Conservation (phyloP, 2,329 filamentous ascomycete genomes). For the Diaporthe velutina region DNA sequence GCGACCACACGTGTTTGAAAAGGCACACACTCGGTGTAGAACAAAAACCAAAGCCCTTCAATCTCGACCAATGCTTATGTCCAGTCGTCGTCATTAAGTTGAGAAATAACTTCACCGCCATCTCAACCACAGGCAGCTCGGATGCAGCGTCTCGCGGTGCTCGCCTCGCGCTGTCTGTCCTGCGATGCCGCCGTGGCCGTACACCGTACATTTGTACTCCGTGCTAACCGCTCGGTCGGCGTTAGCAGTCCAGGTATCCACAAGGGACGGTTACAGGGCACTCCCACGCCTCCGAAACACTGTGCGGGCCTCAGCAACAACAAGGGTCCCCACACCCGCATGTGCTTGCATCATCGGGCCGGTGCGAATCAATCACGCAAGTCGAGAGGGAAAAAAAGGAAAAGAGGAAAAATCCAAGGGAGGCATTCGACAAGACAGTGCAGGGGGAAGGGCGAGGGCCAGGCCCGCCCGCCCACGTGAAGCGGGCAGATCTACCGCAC, state of each 20-base stretch:
- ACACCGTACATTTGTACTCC: neutral
- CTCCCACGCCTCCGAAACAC: slow-evolving; percentile 5
- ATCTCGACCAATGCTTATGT: neutral
- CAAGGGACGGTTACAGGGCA: slow-evolving; percentile 32
- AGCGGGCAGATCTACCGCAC: slow-evolving; percentile 30
- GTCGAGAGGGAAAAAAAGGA: neutral
- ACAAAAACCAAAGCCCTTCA: neutral
- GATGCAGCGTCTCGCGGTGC: neutral
- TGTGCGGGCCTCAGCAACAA: slow-evolving; percentile 12
- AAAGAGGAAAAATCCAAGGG: neutral
- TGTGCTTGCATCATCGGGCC: slow-evolving; percentile 25
- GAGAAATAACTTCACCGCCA: neutral
- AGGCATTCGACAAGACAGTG: neutral
- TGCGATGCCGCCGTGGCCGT: neutral
- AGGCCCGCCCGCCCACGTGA: slow-evolving; percentile 30
- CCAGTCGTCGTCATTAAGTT: neutral
- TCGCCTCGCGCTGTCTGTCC: neutral
- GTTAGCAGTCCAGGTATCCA: slow-evolving; percentile 28
- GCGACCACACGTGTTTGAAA: no score
- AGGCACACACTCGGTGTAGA: neutral
- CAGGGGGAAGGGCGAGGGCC: neutral
- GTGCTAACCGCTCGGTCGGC: slow-evolving; percentile 33
- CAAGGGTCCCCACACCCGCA: slow-evolving; percentile 12
- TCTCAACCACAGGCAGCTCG: neutral
- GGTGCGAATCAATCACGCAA: slow-evolving; percentile 26